Evolutionary conservation across 169 alveolate species (phyloP), one percentile per base, ranked within the genome.

Genomic region (Cryptosporidium ryanae): DNA sequence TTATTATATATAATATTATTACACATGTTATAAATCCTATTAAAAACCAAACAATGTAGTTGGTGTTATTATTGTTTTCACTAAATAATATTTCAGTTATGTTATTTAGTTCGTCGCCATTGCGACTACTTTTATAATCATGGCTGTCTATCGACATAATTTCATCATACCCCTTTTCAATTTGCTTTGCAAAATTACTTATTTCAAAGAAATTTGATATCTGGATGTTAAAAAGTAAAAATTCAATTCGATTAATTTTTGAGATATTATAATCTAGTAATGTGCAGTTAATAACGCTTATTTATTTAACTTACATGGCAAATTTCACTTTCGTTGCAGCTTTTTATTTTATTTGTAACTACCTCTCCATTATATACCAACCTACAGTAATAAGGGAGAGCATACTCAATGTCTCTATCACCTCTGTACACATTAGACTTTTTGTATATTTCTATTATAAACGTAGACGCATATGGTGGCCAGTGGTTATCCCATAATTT

Each of bases 391-490:
- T 76, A 76, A 21, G 87, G 87, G 2, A 76, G 1, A 1, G 17
- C 17, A 17, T 70, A 43, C 10, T 17, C 10, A 1, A 50, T 21
- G 3, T 55, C 43, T 21, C 18, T 23, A 54, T 50, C 18, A 29
- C 52, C 13, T 1, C 15, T 17, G 12, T 23, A n/a, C 4, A 23
- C 3, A 29, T 61, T 63, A 21, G 55, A 0, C 43, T 25, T 21
- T 2, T 1, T 34, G 29, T 76, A 76, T 12, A 76, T 18, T 31
- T 76, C 87, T 3, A 76, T 76, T n/a, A 76, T 76, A 76, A 76
- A 76, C 3, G 87, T 59, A 23, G 87, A 76, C 15, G 87, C 87
- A 59, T 76, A 76, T 7, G 87, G 87, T 43, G 87, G 87, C 87
- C 87, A 76, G 31, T 76, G 68, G 5, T 55, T 49, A 59, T 76